phyloP scores from a whole-genome alignment of 148 eudicot species.

The Fallopia convolvulus region DNA sequence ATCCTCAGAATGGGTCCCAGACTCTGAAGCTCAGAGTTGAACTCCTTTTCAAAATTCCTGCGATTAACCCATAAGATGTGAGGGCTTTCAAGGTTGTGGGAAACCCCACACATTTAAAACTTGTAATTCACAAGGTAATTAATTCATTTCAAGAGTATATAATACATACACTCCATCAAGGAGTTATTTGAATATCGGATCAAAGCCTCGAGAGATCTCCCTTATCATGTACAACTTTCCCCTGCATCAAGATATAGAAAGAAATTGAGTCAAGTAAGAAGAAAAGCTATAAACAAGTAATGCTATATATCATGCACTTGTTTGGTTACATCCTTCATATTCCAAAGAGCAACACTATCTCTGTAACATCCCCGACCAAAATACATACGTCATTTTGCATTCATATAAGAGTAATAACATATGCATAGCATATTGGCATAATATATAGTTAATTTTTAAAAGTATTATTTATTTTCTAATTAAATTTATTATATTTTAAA shows the following conservation, averaged over 20 bases:
- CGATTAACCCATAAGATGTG: constrained; percentile 14
- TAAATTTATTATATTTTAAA: too few relatives aligned
- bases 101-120: not conserved
- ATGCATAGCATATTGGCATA: too few relatives aligned
- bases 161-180: constrained; percentile 88
- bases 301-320: too few relatives aligned
- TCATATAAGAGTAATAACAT: too few relatives aligned
- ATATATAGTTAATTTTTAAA: too few relatives aligned
- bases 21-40: constrained; percentile 74
- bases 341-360: too few relatives aligned
- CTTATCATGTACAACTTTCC: constrained; percentile 81
- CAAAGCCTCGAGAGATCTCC: constrained; percentile 93
- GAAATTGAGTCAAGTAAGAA: not conserved
- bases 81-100: not conserved
- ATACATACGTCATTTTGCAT: too few relatives aligned
- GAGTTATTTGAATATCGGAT: constrained; percentile 91
- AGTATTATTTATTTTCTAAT: too few relatives aligned
- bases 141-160: not conserved
- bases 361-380: too few relatives aligned
- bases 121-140: too few relatives aligned
- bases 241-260: constrained; percentile 39
- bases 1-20: constrained; percentile 76
- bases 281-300: not conserved
- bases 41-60: constrained; percentile 93
- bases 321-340: too few relatives aligned